Evolutionary conservation across 2,329 filamentous ascomycete species (phyloP).

Genomic region (Fusarium sublunatum): DNA sequence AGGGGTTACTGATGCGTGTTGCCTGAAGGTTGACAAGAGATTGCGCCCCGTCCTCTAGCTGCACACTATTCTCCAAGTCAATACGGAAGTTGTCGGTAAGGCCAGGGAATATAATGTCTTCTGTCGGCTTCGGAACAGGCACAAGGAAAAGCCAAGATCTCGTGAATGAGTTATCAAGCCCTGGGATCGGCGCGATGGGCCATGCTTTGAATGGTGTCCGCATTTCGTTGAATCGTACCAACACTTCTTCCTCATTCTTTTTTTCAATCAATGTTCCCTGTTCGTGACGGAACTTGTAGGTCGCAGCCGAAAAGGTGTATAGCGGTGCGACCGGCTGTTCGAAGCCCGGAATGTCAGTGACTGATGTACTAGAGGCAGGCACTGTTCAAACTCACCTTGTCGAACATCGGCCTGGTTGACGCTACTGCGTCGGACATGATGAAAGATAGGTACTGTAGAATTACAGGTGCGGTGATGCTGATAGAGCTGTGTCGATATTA

Average conservation of each 20-base stretch:
- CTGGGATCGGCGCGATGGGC: constrained; percentile 49
- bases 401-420: not conserved
- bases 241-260: constrained; percentile 46
- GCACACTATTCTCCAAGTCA: constrained; percentile 41
- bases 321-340: constrained; percentile 21
- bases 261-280: constrained; percentile 51
- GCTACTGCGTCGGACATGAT: constrained; percentile 5
- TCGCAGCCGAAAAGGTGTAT: constrained; percentile 40
- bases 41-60: constrained; percentile 34
- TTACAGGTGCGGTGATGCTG: not conserved
- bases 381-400: constrained; percentile 14
- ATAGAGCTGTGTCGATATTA: not conserved
- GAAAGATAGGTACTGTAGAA: not conserved
- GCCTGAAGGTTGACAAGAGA: constrained; percentile 45
- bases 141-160: constrained; percentile 51
- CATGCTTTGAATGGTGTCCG: constrained; percentile 41
- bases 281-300: constrained; percentile 47
- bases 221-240: constrained; percentile 46
- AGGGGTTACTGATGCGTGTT: constrained; percentile 48
- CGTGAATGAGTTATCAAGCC: constrained; percentile 45
- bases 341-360: constrained; percentile 18
- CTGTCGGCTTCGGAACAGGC: constrained; percentile 32
- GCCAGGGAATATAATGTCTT: constrained; percentile 43
- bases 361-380: not conserved
- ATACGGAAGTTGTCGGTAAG: constrained; percentile 47